Evolutionary conservation across 2,329 filamentous ascomycete species (phyloP).

Genomic region (Alternaria infectoria): DNA sequence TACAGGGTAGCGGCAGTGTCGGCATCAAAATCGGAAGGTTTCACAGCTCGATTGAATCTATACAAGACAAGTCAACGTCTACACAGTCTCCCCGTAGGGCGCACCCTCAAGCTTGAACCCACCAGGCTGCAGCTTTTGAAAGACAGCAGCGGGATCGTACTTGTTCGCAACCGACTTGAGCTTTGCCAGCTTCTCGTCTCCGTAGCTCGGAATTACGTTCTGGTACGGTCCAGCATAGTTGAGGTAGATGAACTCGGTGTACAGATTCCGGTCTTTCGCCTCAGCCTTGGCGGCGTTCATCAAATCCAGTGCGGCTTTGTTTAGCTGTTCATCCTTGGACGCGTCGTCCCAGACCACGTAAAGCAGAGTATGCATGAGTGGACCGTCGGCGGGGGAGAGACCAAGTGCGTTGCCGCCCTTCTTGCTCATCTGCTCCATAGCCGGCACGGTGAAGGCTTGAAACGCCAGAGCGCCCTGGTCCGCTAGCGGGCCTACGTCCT

Average conservation of each 20-base stretch:
- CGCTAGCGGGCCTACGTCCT: constrained; percentile 14
- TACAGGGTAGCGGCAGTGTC: too few relatives aligned
- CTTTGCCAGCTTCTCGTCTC: constrained; percentile 40
- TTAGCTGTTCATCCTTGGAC: constrained; percentile 21
- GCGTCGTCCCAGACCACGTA: constrained; percentile 27
- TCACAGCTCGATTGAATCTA: neutral
- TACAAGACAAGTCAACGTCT: neutral
- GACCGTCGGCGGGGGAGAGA: constrained; percentile 21
- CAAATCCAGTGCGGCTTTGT: constrained; percentile 16
- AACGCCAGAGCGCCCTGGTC: constrained; percentile 17
- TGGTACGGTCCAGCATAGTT: constrained; percentile 56
- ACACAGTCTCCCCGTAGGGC: constrained; percentile 10
- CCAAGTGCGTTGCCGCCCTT: constrained; percentile 32
- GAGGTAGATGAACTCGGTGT: constrained; percentile 51
- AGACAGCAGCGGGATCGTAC: constrained; percentile 28
- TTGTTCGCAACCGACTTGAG: constrained; percentile 25
- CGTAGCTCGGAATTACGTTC: constrained; percentile 52
- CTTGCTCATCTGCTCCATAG: constrained; percentile 19
- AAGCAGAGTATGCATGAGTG: constrained; percentile 19
- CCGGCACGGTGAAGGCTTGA: constrained; percentile 18
- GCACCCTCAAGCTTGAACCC: constrained; percentile 29
- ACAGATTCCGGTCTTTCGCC: constrained; percentile 17
- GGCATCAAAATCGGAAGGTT: too few relatives aligned
- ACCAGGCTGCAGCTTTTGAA: constrained; percentile 29
- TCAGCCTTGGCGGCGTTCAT: constrained; percentile 15